Percentiles rank a stretch among this genome's conserved stretches.
These are phyloP conservation scores for Mucor circinelloides DNA, from an alignment of 371 early-diverging fungal species.

Conservation along the genomic window DNA sequence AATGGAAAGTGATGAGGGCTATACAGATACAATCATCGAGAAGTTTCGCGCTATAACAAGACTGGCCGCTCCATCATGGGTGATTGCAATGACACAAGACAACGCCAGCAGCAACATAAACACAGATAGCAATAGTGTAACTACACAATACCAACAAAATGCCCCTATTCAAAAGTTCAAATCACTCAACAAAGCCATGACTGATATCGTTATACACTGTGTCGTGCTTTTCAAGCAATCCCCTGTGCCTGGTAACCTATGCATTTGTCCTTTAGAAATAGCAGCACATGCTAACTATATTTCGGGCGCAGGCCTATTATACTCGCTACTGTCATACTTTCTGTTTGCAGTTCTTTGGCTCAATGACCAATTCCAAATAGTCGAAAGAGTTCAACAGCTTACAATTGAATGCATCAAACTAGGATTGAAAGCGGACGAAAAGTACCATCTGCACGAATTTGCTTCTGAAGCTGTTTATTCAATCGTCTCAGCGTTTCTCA, in stretches of 20 bases:
- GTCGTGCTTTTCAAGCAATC: conserved; percentile 67
- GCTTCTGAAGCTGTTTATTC: conserved; percentile 59
- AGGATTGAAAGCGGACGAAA: conserved; percentile 57
- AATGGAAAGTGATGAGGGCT: neutral
- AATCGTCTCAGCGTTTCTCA: conserved; percentile 55
- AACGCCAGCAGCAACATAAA: neutral
- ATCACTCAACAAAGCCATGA: conserved; percentile 40
- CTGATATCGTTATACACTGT: conserved; percentile 47
- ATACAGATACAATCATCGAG: conserved; percentile 6
- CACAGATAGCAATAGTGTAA: neutral
- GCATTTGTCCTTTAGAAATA: neutral
- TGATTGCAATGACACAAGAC: neutral
- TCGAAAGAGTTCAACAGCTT: conserved; percentile 53
- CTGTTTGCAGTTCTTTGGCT: conserved; percentile 50
- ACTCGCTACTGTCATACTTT: conserved; percentile 46
- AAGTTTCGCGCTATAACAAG: neutral
- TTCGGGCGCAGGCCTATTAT: conserved; percentile 22
- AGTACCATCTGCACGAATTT: conserved; percentile 64
- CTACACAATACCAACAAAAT: neutral
- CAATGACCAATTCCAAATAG: conserved; percentile 54
- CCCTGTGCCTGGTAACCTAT: conserved; percentile 58
- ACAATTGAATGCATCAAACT: conserved; percentile 53
- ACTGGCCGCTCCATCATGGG: neutral
- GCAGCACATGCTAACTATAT: too few species aligned
- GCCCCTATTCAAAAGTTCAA: conserved; percentile 18